Percentiles rank a stretch among this genome's conserved stretches.
These are phyloP conservation scores for Pseudomonodictys pantanalensis DNA, from an alignment of 495 filamentous ascomycete genomes.

Conservation along the genomic window DNA sequence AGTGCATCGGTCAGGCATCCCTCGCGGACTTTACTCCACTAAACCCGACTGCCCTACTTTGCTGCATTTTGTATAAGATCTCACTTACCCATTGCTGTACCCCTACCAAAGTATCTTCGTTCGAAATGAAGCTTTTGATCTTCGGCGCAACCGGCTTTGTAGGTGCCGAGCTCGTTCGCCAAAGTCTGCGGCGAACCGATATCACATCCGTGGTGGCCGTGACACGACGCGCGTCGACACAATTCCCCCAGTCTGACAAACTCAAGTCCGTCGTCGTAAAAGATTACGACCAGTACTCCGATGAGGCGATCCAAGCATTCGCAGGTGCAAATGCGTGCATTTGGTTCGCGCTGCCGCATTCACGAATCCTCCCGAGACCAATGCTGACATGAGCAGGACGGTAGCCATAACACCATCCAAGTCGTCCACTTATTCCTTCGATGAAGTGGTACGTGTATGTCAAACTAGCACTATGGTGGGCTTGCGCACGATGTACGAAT, in stretches of 20 bases:
- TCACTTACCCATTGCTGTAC: no score
- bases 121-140: conserved; percentile 51
- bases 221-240: conserved; percentile 43
- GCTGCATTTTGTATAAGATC: no score
- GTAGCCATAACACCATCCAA: conserved; percentile 4
- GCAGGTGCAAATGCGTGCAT: conserved; percentile 53
- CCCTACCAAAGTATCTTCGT: no score
- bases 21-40: no score
- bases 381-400: not conserved
- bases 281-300: conserved; percentile 49
- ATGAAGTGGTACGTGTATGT: not conserved
- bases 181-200: conserved; percentile 44
- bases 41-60: no score
- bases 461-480: not conserved
- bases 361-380: not conserved
- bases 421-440: not conserved
- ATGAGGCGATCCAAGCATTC: conserved; percentile 42
- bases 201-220: conserved; percentile 53
- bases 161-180: conserved; percentile 48
- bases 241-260: no score
- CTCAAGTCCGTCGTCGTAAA: conserved; percentile 45
- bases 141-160: conserved; percentile 54
- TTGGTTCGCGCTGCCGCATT: conserved; percentile 40
- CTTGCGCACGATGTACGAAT: conserved; percentile 2
- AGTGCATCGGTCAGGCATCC: no score